These are phyloP conservation scores for Paramyrothecium roridum DNA, from an alignment of 2,329 filamentous ascomycete species.

Conservation along the genomic window DNA sequence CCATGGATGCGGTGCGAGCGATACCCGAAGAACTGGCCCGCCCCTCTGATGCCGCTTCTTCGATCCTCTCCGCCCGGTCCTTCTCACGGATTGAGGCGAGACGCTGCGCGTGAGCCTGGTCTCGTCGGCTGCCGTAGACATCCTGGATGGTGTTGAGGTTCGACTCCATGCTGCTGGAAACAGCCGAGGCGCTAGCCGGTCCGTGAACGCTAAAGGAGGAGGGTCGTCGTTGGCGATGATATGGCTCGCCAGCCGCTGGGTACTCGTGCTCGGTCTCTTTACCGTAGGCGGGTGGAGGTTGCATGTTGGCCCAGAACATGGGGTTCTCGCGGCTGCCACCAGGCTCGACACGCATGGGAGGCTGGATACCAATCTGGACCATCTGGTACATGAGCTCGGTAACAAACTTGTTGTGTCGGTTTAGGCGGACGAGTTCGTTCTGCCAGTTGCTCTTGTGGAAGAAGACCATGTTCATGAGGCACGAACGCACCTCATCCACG, in stretches of 20 bases:
- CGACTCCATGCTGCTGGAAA: constrained; percentile 23
- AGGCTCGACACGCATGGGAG: constrained; percentile 59
- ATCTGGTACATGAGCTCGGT: constrained; percentile 87
- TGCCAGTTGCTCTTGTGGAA: constrained; percentile 98
- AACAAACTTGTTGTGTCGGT: constrained; percentile 90
- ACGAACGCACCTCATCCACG: constrained; percentile 78
- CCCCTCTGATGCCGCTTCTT: constrained; percentile 17
- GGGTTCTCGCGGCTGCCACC: constrained; percentile 69
- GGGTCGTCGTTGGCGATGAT: constrained; percentile 4
- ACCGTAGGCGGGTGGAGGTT: constrained; percentile 31
- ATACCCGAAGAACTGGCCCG: constrained; percentile 23
- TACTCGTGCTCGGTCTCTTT: constrained; percentile 17
- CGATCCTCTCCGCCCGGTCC: constrained; percentile 22
- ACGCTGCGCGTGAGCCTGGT: constrained; percentile 29
- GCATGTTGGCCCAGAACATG: constrained; percentile 46
- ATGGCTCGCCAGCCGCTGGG: constrained; percentile 2
- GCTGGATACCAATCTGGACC: constrained; percentile 80
- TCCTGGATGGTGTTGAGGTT: constrained; percentile 39
- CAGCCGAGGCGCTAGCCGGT: constrained; percentile 8
- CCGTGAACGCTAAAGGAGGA: constrained; percentile 13
- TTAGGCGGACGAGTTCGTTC: constrained; percentile 86
- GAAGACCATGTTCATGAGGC: constrained; percentile 89
- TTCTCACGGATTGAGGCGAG: constrained; percentile 36
- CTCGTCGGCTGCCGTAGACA: constrained; percentile 40
- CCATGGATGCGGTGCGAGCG: constrained; percentile 17